A percentile compares a stretch with the other conserved stretches of the same genome.
Evolutionary conservation across 2,329 filamentous ascomycete genomes (phyloP).

Genomic region (Diplocarpon mali): DNA sequence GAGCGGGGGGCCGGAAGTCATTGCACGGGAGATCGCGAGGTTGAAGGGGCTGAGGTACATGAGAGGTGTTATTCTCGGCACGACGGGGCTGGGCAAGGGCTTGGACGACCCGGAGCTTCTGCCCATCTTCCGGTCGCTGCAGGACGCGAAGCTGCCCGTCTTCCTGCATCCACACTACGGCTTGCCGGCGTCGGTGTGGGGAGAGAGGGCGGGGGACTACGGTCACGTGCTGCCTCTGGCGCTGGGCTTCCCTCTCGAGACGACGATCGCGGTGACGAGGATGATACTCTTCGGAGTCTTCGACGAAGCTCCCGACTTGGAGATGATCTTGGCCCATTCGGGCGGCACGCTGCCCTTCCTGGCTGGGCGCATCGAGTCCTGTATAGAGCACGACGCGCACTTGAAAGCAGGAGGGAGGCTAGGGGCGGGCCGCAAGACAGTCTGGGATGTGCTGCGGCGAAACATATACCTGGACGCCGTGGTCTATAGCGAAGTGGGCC

Average conservation of each 20-base stretch:
- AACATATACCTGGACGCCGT: slow-evolving; percentile 87
- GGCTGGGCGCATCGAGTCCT: slow-evolving; percentile 79
- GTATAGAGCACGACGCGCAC: slow-evolving; percentile 71
- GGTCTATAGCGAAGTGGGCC: slow-evolving; percentile 64
- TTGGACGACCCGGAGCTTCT: slow-evolving; percentile 68
- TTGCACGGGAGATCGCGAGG: slow-evolving; percentile 54
- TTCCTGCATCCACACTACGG: slow-evolving; percentile 93
- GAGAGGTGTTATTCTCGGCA: slow-evolving; percentile 81
- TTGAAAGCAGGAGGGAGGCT: slow-evolving; percentile 53
- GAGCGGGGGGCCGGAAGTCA: slow-evolving; percentile 49
- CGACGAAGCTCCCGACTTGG: slow-evolving; percentile 57
- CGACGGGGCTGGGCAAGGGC: slow-evolving; percentile 66
- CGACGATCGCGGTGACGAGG: slow-evolving; percentile 76
- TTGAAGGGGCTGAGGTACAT: slow-evolving; percentile 53
- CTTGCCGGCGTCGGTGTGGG: slow-evolving; percentile 69
- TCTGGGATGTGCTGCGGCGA: slow-evolving; percentile 56
- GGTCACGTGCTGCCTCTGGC: slow-evolving; percentile 81
- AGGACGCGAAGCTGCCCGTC: slow-evolving; percentile 52
- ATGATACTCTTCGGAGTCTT: slow-evolving; percentile 86
- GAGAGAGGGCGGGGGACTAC: slow-evolving; percentile 59
- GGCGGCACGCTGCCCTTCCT: slow-evolving; percentile 84
- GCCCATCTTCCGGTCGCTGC: slow-evolving; percentile 59
- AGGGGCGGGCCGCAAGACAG: slow-evolving; percentile 35
- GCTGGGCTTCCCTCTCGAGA: slow-evolving; percentile 83
- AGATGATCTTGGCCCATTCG: slow-evolving; percentile 75